Base-by-base conservation (phyloP, 2,329 filamentous ascomycete genomes). In the Phialophora expanda region DNA sequence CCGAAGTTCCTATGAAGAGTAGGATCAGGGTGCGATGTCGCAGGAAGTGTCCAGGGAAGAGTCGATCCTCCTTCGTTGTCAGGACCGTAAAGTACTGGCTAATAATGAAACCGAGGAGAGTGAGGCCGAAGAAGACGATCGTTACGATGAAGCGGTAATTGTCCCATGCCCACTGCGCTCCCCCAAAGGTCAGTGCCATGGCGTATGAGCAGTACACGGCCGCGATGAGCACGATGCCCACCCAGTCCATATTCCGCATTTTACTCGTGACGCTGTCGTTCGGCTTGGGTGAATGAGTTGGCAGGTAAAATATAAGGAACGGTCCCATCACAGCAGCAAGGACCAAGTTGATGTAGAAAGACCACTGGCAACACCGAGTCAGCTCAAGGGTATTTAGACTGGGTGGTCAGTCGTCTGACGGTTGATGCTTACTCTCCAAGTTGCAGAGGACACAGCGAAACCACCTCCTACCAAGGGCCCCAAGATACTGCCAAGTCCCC, bases 301-400 rank as follows among this genome's bases (percentile, higher is more conserved):
- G 78, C 0, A 86, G 76, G 6, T 80, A 70, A 66, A 83, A 80
- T 30, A 86, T 26, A 26, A 81, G 78, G 28, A 80, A 76, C 0
- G 83, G 80, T 2, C 78, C 73, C 32, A 77, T 76, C 7, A 79
- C 71, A 7, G 75, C 84, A 0, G 83, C 78, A 55, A 83, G 75
- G 41, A 78, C 73, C 0, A 87, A 76, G 69, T 87, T 88, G 76
- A 88, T 82, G 70, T 88, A 88, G 70, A 85, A 84, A 0, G 77
- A 78, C 77, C 76, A 79, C 46, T 75, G 34, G 65, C 70, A 17
- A 50, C 9, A 20, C 2, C 14, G 17, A 9, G 28, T 58, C 34
- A 26, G 56, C n/a, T 44, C 20, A 46, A 34, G 11, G 4, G 20
- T n/a, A 8, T 38, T 30, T n/a, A 11, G n/a, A 4, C 22, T 20